These are phyloP conservation scores for Cyclotella sp. DNA, from an alignment of 108 stramenopile genomes.

Conservation along the genomic window DNA sequence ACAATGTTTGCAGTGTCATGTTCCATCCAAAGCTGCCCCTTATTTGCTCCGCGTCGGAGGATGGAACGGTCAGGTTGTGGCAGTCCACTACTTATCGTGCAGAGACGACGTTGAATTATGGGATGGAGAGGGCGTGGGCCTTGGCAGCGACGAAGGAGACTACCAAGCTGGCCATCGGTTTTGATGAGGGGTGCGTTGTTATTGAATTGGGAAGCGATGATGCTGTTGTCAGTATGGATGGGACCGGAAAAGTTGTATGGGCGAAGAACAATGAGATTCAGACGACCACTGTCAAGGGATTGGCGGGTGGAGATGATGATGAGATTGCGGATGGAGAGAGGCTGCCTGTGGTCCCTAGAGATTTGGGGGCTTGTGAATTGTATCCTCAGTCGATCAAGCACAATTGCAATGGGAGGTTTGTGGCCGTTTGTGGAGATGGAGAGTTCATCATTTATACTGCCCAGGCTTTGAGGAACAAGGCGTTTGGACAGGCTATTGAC, in stretches of 20 bases:
- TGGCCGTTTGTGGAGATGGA: slow-evolving; percentile 98
- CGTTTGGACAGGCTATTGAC: slow-evolving; percentile 97
- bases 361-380: slow-evolving; percentile 95
- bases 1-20: slow-evolving; percentile 97
- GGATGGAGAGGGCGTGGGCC: slow-evolving; percentile 99
- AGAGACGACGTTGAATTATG: slow-evolving; percentile 98
- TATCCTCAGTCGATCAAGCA: slow-evolving; percentile 95
- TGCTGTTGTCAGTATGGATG: slow-evolving; percentile 98
- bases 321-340: slow-evolving; percentile 90
- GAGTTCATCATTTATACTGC: slow-evolving; percentile 99
- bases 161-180: slow-evolving; percentile 99
- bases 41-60: slow-evolving; percentile 96
- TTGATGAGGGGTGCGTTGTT: slow-evolving; percentile 98
- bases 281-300: slow-evolving; percentile 89
- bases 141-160: slow-evolving; percentile 91
- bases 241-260: slow-evolving; percentile 97
- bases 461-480: slow-evolving; percentile 97
- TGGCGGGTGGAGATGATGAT: slow-evolving; percentile 77
- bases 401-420: slow-evolving; percentile 99
- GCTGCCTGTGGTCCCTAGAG: slow-evolving; percentile 80
- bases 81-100: slow-evolving; percentile 98
- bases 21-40: slow-evolving; percentile 99
- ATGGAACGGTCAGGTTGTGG: slow-evolving; percentile 99
- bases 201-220: slow-evolving; percentile 97
- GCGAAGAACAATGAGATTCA: slow-evolving; percentile 97